Evolutionary conservation across 2,329 filamentous ascomycete genomes (phyloP).

Genomic region (Harringtonia lauricola): DNA sequence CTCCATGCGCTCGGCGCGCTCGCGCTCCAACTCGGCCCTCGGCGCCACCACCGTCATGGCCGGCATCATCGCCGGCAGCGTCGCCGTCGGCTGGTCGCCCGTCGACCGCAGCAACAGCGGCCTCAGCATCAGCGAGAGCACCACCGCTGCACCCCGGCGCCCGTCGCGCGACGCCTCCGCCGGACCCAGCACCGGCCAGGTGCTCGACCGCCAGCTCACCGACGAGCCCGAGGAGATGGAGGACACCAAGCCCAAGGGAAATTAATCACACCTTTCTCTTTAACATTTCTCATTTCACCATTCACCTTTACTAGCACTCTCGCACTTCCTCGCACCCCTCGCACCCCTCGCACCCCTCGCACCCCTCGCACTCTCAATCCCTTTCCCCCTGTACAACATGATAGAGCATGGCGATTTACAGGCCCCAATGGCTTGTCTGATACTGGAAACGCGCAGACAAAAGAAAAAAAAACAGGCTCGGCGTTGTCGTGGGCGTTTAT

Average conservation of each 20-base stretch:
- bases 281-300: neutral
- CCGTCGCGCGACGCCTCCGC: constrained; percentile 1
- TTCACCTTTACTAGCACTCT: too few relatives aligned
- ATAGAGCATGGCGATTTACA: too few relatives aligned
- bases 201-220: neutral
- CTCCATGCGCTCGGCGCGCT: constrained; percentile 41
- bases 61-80: constrained; percentile 67
- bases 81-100: constrained; percentile 68
- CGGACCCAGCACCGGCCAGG: neutral
- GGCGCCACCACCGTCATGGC: constrained; percentile 71
- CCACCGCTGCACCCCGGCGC: neutral
- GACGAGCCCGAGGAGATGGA: neutral
- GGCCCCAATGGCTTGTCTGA: neutral
- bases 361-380: too few relatives aligned
- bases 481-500: too few relatives aligned
- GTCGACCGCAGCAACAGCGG: constrained; percentile 36
- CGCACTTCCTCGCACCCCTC: too few relatives aligned
- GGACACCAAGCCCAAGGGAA: neutral
- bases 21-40: constrained; percentile 58
- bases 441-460: too few relatives aligned
- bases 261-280: neutral
- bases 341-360: too few relatives aligned
- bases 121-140: neutral
- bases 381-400: too few relatives aligned
- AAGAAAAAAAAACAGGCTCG: too few relatives aligned